These are phyloP conservation scores for Gentiana straminea DNA, from an alignment of 257 asterid species.

Conservation along the genomic window DNA sequence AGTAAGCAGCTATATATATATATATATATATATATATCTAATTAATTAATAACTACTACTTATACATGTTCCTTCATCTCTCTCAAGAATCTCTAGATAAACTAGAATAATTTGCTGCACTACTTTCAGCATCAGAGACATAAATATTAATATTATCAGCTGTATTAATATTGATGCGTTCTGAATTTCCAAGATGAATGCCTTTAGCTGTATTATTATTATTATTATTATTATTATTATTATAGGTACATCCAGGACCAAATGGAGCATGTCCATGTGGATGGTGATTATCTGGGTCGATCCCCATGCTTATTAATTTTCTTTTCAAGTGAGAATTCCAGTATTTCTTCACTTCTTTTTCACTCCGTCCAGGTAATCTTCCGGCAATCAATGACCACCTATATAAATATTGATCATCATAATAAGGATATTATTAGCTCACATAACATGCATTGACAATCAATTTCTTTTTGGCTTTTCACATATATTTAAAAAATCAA, in stretches of 20 bases:
- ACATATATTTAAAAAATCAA: too few species aligned
- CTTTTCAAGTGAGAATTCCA: slow-evolving; percentile 19
- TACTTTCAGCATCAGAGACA: slow-evolving; percentile 10
- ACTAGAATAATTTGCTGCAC: slow-evolving; percentile 3
- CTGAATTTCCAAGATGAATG: not conserved
- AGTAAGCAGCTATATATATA: too few species aligned
- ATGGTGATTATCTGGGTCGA: slow-evolving; percentile 16
- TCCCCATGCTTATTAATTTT: slow-evolving; percentile 18
- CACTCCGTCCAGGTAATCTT: slow-evolving; percentile 17
- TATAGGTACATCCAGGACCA: not conserved
- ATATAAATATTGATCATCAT: not conserved
- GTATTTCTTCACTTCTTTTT: slow-evolving; percentile 22
- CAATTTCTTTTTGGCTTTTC: too few species aligned
- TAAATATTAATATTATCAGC: not conserved
- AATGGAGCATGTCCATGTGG: too few species aligned
- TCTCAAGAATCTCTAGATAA: too few species aligned
- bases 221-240: not conserved
- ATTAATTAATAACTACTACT: too few species aligned
- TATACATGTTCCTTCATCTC: too few species aligned
- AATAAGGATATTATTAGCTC: too few species aligned
- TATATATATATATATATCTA: too few species aligned
- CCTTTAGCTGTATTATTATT: not conserved
- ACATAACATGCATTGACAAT: too few species aligned
- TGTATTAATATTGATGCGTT: not conserved
- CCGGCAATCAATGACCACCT: slow-evolving; percentile 23